Conservation (phyloP, 1,284 basidiomycete species). For the Tilletia caries region DNA sequence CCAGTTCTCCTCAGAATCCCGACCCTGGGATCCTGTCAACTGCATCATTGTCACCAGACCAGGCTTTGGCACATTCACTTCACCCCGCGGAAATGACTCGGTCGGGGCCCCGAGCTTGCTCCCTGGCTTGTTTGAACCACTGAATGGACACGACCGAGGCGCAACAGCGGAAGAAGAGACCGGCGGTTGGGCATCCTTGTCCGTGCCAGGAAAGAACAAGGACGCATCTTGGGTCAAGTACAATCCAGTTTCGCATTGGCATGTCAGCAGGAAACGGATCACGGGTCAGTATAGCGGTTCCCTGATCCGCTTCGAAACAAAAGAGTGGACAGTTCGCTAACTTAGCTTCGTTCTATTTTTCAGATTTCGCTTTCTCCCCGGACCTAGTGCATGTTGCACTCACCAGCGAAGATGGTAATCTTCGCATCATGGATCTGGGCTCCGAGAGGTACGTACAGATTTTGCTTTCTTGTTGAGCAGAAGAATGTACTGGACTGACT, state of each 20-base stretch:
- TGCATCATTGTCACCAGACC: constrained; percentile 6
- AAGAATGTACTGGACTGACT: neutral
- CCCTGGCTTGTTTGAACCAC: neutral
- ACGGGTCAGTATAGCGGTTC: constrained; percentile 16
- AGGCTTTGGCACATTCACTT: constrained; percentile 1
- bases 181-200: neutral
- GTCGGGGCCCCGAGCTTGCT: neutral
- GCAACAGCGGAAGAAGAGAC: neutral
- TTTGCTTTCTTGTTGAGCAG: neutral
- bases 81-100: neutral
- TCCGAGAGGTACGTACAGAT: constrained; percentile 24
- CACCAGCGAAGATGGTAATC: constrained; percentile 39
- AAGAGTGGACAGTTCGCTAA: neutral
- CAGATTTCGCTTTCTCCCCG: constrained; percentile 46
- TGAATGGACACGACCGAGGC: neutral
- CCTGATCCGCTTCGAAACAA: no score
- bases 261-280: constrained; percentile 15
- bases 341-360: neutral
- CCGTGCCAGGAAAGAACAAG: constrained; percentile 21
- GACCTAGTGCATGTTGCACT: constrained; percentile 39
- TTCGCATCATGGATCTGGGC: constrained; percentile 43
- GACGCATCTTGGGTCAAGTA: constrained; percentile 29
- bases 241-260: constrained; percentile 48
- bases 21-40: neutral
- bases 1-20: no score